Evolutionary conservation across 345 rosid genomes (phyloP), one percentile per base, ranked within the genome.

Genomic region (Dovyalis caffra): DNA sequence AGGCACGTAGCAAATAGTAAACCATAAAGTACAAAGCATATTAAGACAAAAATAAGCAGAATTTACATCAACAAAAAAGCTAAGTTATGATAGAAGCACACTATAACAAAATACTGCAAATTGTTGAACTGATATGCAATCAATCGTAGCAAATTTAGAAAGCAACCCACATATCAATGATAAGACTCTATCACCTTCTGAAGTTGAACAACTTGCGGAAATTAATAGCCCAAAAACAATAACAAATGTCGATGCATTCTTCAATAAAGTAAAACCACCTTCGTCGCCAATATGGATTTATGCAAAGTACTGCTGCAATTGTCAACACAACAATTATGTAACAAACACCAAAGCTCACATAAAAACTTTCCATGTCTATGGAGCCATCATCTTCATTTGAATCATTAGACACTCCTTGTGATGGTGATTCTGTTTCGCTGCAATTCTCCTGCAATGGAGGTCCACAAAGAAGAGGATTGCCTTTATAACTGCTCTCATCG

Each of bases 381-480:
- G 38, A 74, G 2, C 71, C 65, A 72, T 2, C 35, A 5, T 70
- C 45, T 51, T 15, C 62, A 7, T 38, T 21, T 15, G 2, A 12
- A 21, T 34, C 2, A 16, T 15, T 5, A 62, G 66, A n/a, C 4
- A 8, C 14, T 20, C 33, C 8, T 35, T 26, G 1, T 18, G 3
- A 8, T 11, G 6, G 45, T 4, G 23, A 63, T 29, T 69, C 37
- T 2, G 3, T 28, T 11, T 12, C 3, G 15, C 7, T 10, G 38
- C 76, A 79, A 1, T 16, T 38, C 0, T 64, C 74, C 34, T 0
- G 8, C 64, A 82, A 47, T 45, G 67, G 83, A 8, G 29, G 53
- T 16, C 83, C 83, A 63, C 77, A 85, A 6, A 82, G 78, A n/a
- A 77, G 33, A 65, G 74, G 74, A 66, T 85, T 85, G 1, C 78